Percentiles rank a stretch among this genome's conserved stretches.
Evolutionary conservation across 768 basidiomycete genomes (phyloP).

Genomic region (Boletus insuetus): DNA sequence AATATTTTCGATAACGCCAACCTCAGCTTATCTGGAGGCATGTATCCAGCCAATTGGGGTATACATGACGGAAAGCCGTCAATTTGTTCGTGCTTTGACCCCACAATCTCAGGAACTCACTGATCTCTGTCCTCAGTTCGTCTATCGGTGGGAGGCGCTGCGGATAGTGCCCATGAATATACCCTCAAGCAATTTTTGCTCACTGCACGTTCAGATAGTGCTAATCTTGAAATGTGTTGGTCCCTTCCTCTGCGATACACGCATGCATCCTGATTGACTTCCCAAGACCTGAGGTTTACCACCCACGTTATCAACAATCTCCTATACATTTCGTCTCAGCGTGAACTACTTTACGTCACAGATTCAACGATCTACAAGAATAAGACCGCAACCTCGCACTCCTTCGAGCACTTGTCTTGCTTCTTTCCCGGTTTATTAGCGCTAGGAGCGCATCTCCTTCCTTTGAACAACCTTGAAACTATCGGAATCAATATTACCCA

Average conservation of each 20-base stretch:
- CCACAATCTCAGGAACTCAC: neutral
- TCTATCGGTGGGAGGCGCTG: conserved; percentile 61
- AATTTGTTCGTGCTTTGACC: conserved; percentile 40
- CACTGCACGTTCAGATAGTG: conserved; percentile 58
- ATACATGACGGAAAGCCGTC: conserved; percentile 43
- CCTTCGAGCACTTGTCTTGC: conserved; percentile 73
- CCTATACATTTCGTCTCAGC: conserved; percentile 62
- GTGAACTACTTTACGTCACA: conserved; percentile 68
- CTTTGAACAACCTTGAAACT: conserved; percentile 48
- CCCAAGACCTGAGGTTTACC: conserved; percentile 57
- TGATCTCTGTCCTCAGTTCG: conserved; percentile 26
- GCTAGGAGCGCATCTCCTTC: conserved; percentile 62
- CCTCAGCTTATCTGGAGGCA: conserved; percentile 48
- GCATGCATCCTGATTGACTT: conserved; percentile 3
- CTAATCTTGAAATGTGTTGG: conserved; percentile 66
- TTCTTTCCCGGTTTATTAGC: conserved; percentile 77
- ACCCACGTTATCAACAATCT: conserved; percentile 62
- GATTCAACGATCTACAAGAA: conserved; percentile 38
- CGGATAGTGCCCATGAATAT: conserved; percentile 79
- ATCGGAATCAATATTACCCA: conserved; percentile 45
- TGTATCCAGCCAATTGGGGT: conserved; percentile 64
- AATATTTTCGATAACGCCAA: conserved; percentile 46
- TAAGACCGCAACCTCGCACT: conserved; percentile 40
- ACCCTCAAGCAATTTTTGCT: conserved; percentile 71
- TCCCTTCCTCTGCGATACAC: neutral